Evolutionary conservation across 768 basidiomycete species (phyloP).

Genomic region (Lanmaoa pseudosensibilis): DNA sequence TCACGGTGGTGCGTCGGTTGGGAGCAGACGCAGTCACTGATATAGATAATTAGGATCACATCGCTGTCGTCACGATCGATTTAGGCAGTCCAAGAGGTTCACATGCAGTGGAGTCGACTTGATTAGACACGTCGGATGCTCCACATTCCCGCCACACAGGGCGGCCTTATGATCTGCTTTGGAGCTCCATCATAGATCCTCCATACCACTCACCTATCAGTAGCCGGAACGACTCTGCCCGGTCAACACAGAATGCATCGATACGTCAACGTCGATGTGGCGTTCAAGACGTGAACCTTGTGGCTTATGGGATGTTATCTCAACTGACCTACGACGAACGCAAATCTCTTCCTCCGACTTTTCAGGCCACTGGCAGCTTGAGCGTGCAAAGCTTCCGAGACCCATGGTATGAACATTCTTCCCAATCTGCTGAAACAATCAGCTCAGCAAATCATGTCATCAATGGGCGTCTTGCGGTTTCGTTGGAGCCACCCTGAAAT

Average conservation of each 20-base stretch:
- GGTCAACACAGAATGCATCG: background rate
- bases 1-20: background rate
- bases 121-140: constrained; percentile 6
- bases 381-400: background rate
- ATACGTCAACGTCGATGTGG: background rate
- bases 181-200: background rate
- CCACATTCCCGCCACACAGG: background rate
- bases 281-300: background rate
- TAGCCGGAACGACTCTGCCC: background rate
- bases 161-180: background rate
- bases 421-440: background rate
- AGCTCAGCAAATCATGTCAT: background rate
- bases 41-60: background rate
- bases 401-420: background rate
- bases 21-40: background rate
- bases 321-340: background rate
- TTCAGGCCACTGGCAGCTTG: background rate
- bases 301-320: background rate
- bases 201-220: background rate
- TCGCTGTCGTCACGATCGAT: too few species aligned
- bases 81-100: constrained; percentile 4
- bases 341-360: background rate
- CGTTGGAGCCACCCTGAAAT: background rate
- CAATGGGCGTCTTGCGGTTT: background rate
- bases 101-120: background rate